phyloP scores from a whole-genome alignment of 495 filamentous ascomycete species.

The Symbiotaphrina buchneri region DNA sequence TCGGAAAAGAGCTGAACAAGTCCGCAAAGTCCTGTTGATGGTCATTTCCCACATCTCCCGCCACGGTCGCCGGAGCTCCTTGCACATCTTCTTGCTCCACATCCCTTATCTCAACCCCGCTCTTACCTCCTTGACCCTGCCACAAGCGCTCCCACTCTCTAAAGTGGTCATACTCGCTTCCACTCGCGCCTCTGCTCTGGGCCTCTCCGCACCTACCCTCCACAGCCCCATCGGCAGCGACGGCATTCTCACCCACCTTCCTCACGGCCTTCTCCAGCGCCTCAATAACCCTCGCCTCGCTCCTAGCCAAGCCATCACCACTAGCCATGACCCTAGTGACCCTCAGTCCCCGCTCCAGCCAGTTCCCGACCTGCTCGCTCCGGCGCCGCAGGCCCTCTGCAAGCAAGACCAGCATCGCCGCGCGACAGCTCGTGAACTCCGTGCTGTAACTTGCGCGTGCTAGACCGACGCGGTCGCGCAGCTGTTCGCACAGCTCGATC shows the following conservation, averaged over 20 bases:
- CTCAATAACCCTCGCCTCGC: conserved; percentile 27
- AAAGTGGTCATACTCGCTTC: conserved; percentile 13
- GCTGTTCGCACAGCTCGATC: conserved; percentile 21
- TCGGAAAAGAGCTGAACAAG: conserved; percentile 23
- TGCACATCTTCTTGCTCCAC: too few species aligned
- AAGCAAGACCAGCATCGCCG: conserved; percentile 23
- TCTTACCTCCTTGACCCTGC: conserved; percentile 6
- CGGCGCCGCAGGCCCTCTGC: conserved; percentile 24
- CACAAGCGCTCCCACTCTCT: conserved; percentile 5
- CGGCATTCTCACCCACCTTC: conserved; percentile 14
- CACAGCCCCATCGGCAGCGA: neutral
- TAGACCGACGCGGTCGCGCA: conserved; percentile 23
- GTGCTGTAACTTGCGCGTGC: conserved; percentile 27
- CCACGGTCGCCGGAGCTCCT: too few species aligned
- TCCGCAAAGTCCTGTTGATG: conserved; percentile 21
- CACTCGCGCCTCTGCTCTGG: neutral
- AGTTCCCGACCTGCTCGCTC: conserved; percentile 21
- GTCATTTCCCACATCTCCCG: conserved; percentile 13
- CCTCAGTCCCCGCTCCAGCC: conserved; percentile 22
- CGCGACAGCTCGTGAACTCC: conserved; percentile 27
- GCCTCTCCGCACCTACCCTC: neutral
- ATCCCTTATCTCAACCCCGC: conserved; percentile 8
- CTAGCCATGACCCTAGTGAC: conserved; percentile 29
- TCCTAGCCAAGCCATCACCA: conserved; percentile 24
- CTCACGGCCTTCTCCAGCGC: conserved; percentile 23